Percentiles rank a stretch among this genome's conserved stretches.
phyloP scores from a whole-genome alignment of 805 yeast genomes.

The Wickerhamomyces kurtzmanii region DNA sequence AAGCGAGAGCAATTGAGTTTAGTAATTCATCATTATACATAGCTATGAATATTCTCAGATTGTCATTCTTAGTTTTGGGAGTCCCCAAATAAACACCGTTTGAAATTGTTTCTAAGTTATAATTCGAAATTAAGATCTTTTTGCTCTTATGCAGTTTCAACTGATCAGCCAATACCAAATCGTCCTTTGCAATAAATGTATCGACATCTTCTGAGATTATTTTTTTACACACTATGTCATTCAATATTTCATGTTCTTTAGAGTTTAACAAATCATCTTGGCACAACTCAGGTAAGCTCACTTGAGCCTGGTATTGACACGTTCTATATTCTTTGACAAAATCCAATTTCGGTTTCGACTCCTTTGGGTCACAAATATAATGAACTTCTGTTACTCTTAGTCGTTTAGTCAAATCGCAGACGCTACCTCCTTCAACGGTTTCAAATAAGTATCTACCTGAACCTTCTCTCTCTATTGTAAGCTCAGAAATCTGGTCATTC shows the following conservation, averaged over 20 bases:
- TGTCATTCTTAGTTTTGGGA: neutral
- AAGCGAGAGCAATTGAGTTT: too few species aligned
- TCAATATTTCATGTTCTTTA: slow-evolving; percentile 1
- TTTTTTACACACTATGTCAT: slow-evolving; percentile 2
- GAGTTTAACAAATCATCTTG: slow-evolving; percentile 8
- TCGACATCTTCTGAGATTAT: neutral
- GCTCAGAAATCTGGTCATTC: neutral
- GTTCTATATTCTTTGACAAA: slow-evolving; percentile 11
- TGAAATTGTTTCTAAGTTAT: neutral
- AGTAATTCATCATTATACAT: neutral
- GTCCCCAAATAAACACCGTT: neutral
- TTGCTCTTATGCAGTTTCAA: neutral
- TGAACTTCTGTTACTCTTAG: slow-evolving; percentile 13
- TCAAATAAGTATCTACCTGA: slow-evolving; percentile 4
- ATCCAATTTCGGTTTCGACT: slow-evolving; percentile 1
- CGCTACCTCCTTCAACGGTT: slow-evolving; percentile 9
- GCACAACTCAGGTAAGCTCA: slow-evolving; percentile 13
- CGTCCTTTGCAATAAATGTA: neutral
- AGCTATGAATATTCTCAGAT: slow-evolving; percentile 1
- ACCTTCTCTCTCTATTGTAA: slow-evolving; percentile 4
- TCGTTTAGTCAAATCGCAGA: slow-evolving; percentile 15
- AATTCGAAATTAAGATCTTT: slow-evolving; percentile 1
- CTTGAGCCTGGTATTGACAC: slow-evolving; percentile 12
- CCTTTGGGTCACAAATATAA: slow-evolving; percentile 12
- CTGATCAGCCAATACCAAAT: neutral